These are phyloP conservation scores for Pyricularia sp. DNA, from an alignment of 2,329 filamentous ascomycete species.

Conservation along the genomic window DNA sequence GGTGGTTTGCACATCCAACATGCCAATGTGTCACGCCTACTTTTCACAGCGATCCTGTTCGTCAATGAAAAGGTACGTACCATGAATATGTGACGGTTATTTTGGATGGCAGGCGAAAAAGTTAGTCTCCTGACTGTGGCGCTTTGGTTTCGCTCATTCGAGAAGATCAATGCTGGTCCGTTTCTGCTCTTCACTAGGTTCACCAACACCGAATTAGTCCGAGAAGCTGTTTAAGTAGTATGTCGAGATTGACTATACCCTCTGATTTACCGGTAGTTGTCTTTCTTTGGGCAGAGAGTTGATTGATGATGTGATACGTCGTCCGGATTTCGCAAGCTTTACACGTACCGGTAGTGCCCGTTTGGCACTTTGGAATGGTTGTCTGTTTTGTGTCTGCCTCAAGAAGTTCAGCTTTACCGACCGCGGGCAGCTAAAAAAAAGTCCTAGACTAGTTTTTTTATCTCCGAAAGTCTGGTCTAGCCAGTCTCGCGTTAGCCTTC, in stretches of 20 bases:
- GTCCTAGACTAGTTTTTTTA: neutral
- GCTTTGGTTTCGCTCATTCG: neutral
- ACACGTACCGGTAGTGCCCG: no score
- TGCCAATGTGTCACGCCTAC: neutral
- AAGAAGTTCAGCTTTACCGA: neutral
- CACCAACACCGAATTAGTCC: neutral
- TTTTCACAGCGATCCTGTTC: no score
- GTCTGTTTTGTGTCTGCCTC: neutral
- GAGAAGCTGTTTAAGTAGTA: neutral
- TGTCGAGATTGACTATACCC: neutral
- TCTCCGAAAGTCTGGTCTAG: neutral
- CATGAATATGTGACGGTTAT: neutral
- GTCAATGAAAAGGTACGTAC: no score
- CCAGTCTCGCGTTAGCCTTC: neutral
- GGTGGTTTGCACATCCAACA: neutral
- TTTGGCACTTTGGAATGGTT: neutral
- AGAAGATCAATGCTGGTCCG: neutral
- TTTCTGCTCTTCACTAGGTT: neutral
- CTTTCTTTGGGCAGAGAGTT: neutral
- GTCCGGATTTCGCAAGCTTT: no score
- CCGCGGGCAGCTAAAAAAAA: neutral
- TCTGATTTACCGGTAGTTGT: neutral
- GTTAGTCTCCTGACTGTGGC: neutral
- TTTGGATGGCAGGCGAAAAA: neutral
- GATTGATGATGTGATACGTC: neutral